Evolutionary conservation across 2,329 filamentous ascomycete genomes (phyloP), one percentile per base, ranked within the genome.

Genomic region (Trichocomaceae sp.): DNA sequence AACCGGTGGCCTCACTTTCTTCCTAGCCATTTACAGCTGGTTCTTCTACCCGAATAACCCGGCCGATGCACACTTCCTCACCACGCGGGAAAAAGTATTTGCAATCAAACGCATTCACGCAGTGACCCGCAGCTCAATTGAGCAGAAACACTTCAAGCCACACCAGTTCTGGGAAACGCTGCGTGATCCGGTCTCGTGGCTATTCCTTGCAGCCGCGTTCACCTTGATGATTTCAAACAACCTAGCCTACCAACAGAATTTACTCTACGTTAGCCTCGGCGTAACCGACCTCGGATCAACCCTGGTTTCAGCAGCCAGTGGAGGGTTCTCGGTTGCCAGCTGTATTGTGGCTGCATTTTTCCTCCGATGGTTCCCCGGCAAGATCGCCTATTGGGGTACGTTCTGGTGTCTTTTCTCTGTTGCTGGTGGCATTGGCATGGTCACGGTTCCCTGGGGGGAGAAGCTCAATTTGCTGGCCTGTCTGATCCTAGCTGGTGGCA

Each of bases 211-310:
- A 60, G 44, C 26, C 26, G 33, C 52, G 1, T 61, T 60, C 15
- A 61, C 58, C 1, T 39, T 61, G 3, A 60, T 61, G 63, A 61
- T 67, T 48, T 64, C 67, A 2, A 74, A 75, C 54, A 75, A 73
- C 56, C 63, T 75, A 37, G 65, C 66, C 19, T 74, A 73, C 48
- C 72, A 75, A 56, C 69, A 73, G 50, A 73, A 70, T 49, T 64
- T 75, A 2, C 63, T 75, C 9, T 67, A 63, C 0, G 62, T 64
- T 1, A 62, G 64, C 0, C 63, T 75, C 3, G 72, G 72, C 0
- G 66, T 75, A 9, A 64, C 64, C 3, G 63, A 62, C 9, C 61
- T 74, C 0, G 72, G 70, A 0, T 74, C 72, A 1, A 75, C 73
- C 0, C 66, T 75, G 2, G 71, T 75, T 2, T 65, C 66, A 0